Evolutionary conservation across 148 eudicot species (phyloP).

Genomic region (Dysphania ambrosioides): DNA sequence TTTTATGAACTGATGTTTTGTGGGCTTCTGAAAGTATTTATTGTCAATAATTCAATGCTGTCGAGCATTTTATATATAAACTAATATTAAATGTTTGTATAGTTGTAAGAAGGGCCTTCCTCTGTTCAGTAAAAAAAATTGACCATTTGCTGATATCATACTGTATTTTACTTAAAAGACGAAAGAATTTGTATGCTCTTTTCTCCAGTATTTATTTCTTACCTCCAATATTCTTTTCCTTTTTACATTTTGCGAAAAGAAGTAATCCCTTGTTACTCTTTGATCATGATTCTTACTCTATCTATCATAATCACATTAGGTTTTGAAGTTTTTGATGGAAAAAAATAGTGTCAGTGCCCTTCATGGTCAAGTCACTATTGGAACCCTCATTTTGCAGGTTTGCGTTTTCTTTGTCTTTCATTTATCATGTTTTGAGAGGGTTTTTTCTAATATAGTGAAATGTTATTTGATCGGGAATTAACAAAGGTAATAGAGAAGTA

Average conservation of each 20-base stretch:
- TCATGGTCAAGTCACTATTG: conserved; percentile 89
- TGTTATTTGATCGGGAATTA: not conserved
- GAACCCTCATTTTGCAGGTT: conserved; percentile 78
- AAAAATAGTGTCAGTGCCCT: conserved; percentile 65
- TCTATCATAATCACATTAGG: conserved; percentile 35
- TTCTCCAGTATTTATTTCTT: not conserved
- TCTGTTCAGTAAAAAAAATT: not conserved
- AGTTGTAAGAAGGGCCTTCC: not conserved
- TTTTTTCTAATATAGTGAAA: not conserved
- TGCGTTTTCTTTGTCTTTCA: conserved; percentile 3
- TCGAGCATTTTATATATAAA: too few species aligned
- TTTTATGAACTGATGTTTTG: not conserved
- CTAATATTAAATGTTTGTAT: not conserved
- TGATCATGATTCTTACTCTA: conserved; percentile 13
- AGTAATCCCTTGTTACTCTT: not conserved
- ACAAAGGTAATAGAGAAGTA: not conserved
- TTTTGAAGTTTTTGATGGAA: conserved; percentile 92
- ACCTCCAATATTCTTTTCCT: not conserved
- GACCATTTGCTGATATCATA: not conserved
- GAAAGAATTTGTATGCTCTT: not conserved
- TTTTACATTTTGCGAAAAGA: not conserved
- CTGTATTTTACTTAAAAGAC: not conserved
- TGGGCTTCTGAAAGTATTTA: not conserved
- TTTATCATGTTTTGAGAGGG: not conserved
- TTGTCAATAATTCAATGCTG: not conserved